These are phyloP conservation scores for Pseudogymnoascus sp. DNA, from an alignment of 2,329 filamentous ascomycete species.

Conservation along the genomic window DNA sequence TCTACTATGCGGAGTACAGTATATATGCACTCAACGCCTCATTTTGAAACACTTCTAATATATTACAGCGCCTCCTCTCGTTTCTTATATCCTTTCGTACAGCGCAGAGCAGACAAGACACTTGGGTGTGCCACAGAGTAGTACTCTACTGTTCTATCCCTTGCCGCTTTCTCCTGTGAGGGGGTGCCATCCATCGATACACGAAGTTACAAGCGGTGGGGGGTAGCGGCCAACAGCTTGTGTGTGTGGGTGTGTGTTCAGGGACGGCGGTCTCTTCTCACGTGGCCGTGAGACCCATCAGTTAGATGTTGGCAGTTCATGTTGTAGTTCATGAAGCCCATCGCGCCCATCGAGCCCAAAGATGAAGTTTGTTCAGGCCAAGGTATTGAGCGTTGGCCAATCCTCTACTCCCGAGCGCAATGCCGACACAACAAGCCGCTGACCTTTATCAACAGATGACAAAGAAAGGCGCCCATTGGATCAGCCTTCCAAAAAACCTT, in stretches of 20 bases:
- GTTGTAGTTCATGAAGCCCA: neutral
- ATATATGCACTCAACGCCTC: neutral
- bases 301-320: neutral
- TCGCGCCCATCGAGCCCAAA: neutral
- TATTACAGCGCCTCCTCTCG: neutral
- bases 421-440: neutral
- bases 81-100: neutral
- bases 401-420: neutral
- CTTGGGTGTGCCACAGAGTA: neutral
- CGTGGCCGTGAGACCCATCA: neutral
- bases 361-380: neutral
- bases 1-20: slow-evolving; percentile 5
- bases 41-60: neutral
- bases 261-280: neutral
- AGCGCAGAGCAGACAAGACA: neutral
- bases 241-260: neutral
- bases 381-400: neutral
- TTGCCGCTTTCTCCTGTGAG: neutral
- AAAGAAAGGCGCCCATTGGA: neutral
- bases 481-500: neutral
- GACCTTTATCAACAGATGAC: neutral
- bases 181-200: neutral
- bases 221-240: neutral
- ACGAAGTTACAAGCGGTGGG: neutral
- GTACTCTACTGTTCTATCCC: neutral